Conservation (phyloP, 1,284 basidiomycete genomes). For the Boletus sp. region DNA sequence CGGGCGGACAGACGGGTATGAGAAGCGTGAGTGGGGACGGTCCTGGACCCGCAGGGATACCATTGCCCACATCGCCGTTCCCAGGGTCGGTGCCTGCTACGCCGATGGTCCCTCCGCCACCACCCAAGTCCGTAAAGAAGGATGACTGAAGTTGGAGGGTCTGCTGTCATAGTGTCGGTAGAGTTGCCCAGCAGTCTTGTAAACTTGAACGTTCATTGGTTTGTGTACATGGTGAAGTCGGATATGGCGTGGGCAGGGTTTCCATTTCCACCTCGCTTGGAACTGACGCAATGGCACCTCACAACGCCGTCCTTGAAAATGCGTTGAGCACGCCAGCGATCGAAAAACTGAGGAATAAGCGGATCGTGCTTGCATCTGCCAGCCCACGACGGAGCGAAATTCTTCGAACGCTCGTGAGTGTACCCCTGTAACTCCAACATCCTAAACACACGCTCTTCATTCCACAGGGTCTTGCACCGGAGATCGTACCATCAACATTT, state of each 20-base stretch:
- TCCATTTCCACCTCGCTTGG: not conserved
- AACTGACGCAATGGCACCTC: slow-evolving; percentile 17
- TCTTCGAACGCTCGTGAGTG: slow-evolving; percentile 68
- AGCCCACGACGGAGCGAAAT: slow-evolving; percentile 86
- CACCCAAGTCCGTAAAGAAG: slow-evolving; percentile 37
- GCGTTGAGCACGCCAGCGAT: slow-evolving; percentile 72
- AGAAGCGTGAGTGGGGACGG: slow-evolving; percentile 19
- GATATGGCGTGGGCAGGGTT: not conserved
- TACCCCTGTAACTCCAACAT: too few relatives aligned
- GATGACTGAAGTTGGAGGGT: slow-evolving; percentile 36
- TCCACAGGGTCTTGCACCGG: slow-evolving; percentile 75
- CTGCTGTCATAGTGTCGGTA: slow-evolving; percentile 6
- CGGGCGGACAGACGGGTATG: slow-evolving; percentile 7
- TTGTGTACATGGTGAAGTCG: too few relatives aligned
- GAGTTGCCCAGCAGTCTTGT: not conserved
- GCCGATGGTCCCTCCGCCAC: slow-evolving; percentile 17
- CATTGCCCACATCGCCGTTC: slow-evolving; percentile 22
- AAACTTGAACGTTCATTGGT: not conserved
- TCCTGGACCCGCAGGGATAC: slow-evolving; percentile 11
- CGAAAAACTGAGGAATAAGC: slow-evolving; percentile 67
- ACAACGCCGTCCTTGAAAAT: slow-evolving; percentile 53
- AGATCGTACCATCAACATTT: slow-evolving; percentile 87
- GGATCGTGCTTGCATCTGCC: slow-evolving; percentile 81
- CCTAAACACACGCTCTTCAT: not conserved
- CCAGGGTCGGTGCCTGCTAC: slow-evolving; percentile 19